These are phyloP conservation scores for Cyberlindnera veronae DNA, from an alignment of 805 yeast species.

Conservation along the genomic window DNA sequence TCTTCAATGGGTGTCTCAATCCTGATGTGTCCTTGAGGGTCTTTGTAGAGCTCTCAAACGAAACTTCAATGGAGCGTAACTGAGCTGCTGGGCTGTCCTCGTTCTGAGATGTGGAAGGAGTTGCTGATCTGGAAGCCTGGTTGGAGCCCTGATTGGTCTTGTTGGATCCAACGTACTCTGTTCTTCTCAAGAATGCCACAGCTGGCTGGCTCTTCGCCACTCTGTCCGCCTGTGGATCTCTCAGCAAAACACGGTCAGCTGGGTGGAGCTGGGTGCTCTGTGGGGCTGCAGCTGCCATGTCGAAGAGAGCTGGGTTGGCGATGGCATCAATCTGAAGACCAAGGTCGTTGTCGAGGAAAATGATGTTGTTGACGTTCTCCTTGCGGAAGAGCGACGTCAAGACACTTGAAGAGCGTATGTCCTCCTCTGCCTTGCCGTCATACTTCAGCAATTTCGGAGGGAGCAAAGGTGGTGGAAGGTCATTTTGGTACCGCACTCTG, in stretches of 20 bases:
- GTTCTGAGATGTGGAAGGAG: slow-evolving; percentile 13
- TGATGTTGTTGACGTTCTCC: slow-evolving; percentile 62
- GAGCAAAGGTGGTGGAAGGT: slow-evolving; percentile 88
- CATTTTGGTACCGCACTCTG: slow-evolving; percentile 77
- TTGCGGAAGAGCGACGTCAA: slow-evolving; percentile 65
- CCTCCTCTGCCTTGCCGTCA: slow-evolving; percentile 36
- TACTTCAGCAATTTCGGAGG: slow-evolving; percentile 80
- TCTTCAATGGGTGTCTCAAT: slow-evolving; percentile 77
- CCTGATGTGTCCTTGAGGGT: slow-evolving; percentile 39
- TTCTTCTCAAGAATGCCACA: slow-evolving; percentile 84
- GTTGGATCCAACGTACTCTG: slow-evolving; percentile 64
- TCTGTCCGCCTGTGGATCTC: slow-evolving; percentile 64
- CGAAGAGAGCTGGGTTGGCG: slow-evolving; percentile 63
- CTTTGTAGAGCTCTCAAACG: slow-evolving; percentile 62
- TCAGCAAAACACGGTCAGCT: slow-evolving; percentile 68
- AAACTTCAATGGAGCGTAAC: slow-evolving; percentile 67
- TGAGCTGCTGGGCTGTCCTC: slow-evolving; percentile 58
- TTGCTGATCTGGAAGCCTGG: slow-evolving; percentile 17
- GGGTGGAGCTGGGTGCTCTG: slow-evolving; percentile 49
- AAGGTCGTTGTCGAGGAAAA: slow-evolving; percentile 55
- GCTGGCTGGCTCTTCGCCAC: slow-evolving; percentile 36
- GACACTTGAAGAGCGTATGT: slow-evolving; percentile 49
- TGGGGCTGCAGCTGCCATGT: slow-evolving; percentile 31
- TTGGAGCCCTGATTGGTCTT: background rate
- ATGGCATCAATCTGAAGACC: slow-evolving; percentile 80